phyloP scores from a whole-genome alignment of 768 basidiomycete species.

The Auriscalpium orientale region DNA sequence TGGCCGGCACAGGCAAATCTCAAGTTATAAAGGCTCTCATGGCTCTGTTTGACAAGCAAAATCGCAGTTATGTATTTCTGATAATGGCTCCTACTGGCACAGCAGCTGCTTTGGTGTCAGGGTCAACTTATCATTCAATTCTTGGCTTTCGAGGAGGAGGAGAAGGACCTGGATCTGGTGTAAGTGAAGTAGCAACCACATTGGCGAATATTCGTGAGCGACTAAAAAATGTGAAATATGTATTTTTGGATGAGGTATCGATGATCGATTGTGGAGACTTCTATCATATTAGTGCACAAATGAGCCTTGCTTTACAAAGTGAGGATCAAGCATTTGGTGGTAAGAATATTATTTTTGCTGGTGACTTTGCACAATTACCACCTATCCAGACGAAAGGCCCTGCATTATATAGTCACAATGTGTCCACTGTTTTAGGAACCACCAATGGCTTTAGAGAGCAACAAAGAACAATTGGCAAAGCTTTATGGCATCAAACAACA shows the following conservation, averaged over 20 bases:
- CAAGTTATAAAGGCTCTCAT: slow-evolving; percentile 14
- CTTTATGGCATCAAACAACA: slow-evolving; percentile 14
- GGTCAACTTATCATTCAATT: slow-evolving; percentile 18
- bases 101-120: slow-evolving; percentile 12
- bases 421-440: background rate
- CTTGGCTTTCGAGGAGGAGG: slow-evolving; percentile 1
- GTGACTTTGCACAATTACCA: slow-evolving; percentile 39
- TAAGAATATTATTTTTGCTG: slow-evolving; percentile 35
- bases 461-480: slow-evolving; percentile 8
- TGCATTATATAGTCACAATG: slow-evolving; percentile 15
- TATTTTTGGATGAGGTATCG: slow-evolving; percentile 38
- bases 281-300: slow-evolving; percentile 19
- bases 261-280: slow-evolving; percentile 29
- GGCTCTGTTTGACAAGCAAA: slow-evolving; percentile 4
- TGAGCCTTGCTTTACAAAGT: slow-evolving; percentile 14
- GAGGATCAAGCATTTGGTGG: slow-evolving; percentile 27
- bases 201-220: background rate
- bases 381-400: slow-evolving; percentile 16
- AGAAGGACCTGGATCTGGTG: background rate
- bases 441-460: slow-evolving; percentile 1
- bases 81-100: slow-evolving; percentile 16
- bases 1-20: slow-evolving; percentile 19
- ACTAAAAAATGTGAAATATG: slow-evolving; percentile 26
- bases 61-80: slow-evolving; percentile 3
- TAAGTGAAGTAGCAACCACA: background rate